phyloP scores from a whole-genome alignment of 1,139 yeast genomes.

The Scheffersomyces cryptocercus region DNA sequence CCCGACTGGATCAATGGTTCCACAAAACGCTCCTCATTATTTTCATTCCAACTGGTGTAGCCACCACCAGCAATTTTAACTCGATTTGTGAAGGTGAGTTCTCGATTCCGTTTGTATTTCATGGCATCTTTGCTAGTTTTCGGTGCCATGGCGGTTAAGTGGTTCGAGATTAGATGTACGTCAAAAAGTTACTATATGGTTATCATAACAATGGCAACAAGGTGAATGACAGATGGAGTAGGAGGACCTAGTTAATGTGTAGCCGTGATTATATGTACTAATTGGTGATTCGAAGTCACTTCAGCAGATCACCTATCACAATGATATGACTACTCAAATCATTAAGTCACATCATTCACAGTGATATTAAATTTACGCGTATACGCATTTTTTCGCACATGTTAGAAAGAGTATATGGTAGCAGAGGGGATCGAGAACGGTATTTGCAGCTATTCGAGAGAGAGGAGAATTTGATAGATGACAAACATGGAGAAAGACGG shows the following conservation, averaged over 20 bases:
- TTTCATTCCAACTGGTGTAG: constrained; percentile 22
- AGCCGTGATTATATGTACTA: too few relatives aligned
- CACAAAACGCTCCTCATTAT: constrained; percentile 34
- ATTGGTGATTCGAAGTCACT: too few relatives aligned
- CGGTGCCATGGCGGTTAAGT: constrained; percentile 9
- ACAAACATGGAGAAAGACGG: too few relatives aligned
- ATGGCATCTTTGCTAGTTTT: constrained; percentile 11
- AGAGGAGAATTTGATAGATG: too few relatives aligned
- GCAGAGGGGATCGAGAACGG: too few relatives aligned
- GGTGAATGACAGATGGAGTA: background rate
- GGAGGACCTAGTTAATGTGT: background rate
- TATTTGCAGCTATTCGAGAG: too few relatives aligned
- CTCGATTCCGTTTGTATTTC: constrained; percentile 21
- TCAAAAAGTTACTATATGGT: background rate
- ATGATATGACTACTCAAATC: too few relatives aligned
- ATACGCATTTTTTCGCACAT: too few relatives aligned
- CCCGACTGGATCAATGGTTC: constrained; percentile 63
- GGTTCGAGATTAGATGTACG: constrained; percentile 1
- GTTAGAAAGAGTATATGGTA: too few relatives aligned
- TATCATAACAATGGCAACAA: background rate
- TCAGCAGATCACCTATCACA: too few relatives aligned
- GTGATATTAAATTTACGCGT: too few relatives aligned
- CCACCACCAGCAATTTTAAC: constrained; percentile 13
- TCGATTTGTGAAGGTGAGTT: constrained; percentile 26
- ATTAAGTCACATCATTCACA: too few relatives aligned